Conservation (phyloP, 441 rosid genomes). For the Omphalea diandra region DNA sequence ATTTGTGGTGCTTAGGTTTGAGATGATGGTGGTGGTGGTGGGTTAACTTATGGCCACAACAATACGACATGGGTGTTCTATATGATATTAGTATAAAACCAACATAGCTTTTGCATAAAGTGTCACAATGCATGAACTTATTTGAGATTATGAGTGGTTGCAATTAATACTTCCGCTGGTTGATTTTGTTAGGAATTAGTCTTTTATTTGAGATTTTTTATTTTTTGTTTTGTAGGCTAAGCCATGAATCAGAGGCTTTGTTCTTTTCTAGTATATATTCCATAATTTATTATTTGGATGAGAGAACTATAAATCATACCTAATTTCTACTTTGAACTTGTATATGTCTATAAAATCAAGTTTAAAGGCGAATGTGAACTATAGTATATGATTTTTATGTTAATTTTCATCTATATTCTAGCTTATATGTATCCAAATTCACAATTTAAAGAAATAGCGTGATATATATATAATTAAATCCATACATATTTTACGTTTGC, state of each 20-base stretch:
- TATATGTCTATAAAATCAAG: no score
- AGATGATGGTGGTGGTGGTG: no score
- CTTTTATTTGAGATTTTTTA: background rate
- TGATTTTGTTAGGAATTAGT: slow-evolving; percentile 7
- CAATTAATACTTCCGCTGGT: background rate
- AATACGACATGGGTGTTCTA: background rate
- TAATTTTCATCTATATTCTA: no score
- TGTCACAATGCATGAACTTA: background rate
- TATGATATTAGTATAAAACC: background rate
- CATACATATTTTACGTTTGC: no score
- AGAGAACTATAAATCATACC: background rate
- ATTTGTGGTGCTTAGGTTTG: no score
- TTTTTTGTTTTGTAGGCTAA: background rate
- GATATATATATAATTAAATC: no score
- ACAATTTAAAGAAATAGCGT: no score
- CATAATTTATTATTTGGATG: background rate
- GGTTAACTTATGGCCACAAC: background rate
- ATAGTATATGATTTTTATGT: no score
- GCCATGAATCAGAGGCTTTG: slow-evolving; percentile 11
- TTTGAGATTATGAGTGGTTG: background rate
- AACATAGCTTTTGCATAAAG: background rate
- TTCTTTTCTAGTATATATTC: background rate
- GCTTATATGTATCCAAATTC: no score
- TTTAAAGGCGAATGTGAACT: no score
- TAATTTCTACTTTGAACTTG: background rate